Evolutionary conservation across 805 yeast species (phyloP), one percentile per base, ranked within the genome.

Genomic region (Ogataea polymorpha): DNA sequence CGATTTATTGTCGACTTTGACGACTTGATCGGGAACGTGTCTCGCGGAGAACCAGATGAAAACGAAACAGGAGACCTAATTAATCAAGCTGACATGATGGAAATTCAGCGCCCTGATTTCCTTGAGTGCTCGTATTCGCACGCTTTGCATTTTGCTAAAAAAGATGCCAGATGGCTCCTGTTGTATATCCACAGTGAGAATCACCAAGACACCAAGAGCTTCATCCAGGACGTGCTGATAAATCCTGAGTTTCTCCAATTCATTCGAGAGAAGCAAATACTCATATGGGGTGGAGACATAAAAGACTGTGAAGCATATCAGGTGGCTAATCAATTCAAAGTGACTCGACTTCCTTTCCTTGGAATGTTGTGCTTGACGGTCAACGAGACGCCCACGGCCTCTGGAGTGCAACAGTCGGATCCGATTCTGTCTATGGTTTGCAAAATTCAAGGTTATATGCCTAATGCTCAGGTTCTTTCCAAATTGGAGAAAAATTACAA

Each of bases 211-310:
- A 69, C 81, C 1, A 60, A 66, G 23, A 59, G 60, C 4, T 79
- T 84, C 46, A 74, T 81, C 35, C 61, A 70, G 11, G 71, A 71
- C 9, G 72, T 87, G 3, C 58, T 88, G 34, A 64, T 79, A 31
- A 68, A 75, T 44, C 72, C 69, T 2, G 61, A 59, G 18, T 77
- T 86, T 39, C 63, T 75, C 11, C 60, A 67, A 26, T 67, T 71
- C 51, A 55, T 79, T 39, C 64, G 63, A 15, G 72, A 74, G 15
- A 73, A 71, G 34, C 73, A 85, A 32, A 58, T 82, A 2, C 49
- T 86, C 3, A 63, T 86, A 2, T 91, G 98, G 98, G 95, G 90
- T 30, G 96, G 96, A 7, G 82, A 86, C 56, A 76, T 84, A 17
- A 73, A 75, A n/a, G 79, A 80, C 42, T 78, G 89, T 15, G 98